phyloP scores from a whole-genome alignment of 495 filamentous ascomycete genomes.

The Tuber aestivum region DNA sequence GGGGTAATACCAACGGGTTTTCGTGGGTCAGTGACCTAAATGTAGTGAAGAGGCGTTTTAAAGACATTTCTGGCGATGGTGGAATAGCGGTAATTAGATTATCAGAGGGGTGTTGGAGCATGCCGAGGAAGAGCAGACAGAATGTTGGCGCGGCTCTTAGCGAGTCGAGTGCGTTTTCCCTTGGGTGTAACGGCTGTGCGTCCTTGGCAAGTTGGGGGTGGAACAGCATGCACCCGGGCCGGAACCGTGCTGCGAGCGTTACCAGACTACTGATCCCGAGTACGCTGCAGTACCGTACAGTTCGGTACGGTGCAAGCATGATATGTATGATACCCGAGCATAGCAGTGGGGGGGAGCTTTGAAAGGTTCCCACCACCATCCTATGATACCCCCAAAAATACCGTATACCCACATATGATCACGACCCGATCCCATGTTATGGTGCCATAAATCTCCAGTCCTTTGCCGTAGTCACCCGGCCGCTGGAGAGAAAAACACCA shows the following conservation, averaged over 20 bases:
- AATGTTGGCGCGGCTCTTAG: background rate
- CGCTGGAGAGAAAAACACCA: background rate
- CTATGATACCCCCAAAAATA: background rate
- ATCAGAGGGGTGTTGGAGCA: background rate
- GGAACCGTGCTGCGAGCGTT: background rate
- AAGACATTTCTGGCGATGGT: conserved; percentile 48
- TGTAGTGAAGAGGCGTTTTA: conserved; percentile 58
- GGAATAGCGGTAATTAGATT: no score
- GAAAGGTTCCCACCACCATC: background rate
- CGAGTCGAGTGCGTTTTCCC: background rate
- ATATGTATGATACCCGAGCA: background rate
- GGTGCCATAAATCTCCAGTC: background rate
- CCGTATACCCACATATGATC: background rate
- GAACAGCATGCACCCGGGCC: background rate
- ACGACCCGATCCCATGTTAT: background rate
- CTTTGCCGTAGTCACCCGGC: no score
- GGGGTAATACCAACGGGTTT: conserved; percentile 67
- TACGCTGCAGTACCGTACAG: background rate
- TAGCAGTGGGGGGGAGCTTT: background rate
- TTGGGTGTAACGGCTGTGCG: background rate
- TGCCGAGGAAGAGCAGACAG: no score
- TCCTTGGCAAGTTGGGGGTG: background rate
- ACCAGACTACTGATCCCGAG: no score
- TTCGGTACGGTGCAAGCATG: no score
- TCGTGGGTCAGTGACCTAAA: conserved; percentile 67